Conservation (phyloP, 768 basidiomycete genomes). For the Cantharellus anzutake region DNA sequence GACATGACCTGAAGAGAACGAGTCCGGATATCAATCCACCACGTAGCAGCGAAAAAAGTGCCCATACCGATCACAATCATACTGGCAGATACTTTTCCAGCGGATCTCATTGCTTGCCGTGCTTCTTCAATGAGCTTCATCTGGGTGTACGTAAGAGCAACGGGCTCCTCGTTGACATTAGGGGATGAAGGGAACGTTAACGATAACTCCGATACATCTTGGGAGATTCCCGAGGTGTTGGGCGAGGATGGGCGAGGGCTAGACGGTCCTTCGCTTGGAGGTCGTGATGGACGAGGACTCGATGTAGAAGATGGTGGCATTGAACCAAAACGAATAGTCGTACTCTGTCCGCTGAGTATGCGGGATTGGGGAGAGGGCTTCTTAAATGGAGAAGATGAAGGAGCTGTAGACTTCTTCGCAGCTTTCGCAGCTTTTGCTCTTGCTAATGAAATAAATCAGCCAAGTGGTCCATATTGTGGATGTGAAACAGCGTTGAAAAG, state of each 20-base stretch:
- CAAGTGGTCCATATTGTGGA: too few species aligned
- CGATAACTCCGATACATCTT: neutral
- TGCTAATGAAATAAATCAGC: neutral
- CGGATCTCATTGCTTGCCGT: constrained; percentile 27
- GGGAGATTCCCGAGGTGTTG: neutral
- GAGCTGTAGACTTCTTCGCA: neutral
- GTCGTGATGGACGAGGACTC: neutral
- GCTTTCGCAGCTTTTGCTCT: neutral
- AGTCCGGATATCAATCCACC: constrained; percentile 1
- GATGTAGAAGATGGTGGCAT: neutral
- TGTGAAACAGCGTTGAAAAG: too few species aligned
- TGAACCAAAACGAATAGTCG: neutral
- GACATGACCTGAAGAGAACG: constrained; percentile 55
- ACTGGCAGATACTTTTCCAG: constrained; percentile 51
- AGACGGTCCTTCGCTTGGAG: neutral
- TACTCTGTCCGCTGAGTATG: neutral
- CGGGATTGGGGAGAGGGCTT: neutral
- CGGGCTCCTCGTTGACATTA: neutral
- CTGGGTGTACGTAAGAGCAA: constrained; percentile 34
- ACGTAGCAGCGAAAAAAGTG: neutral
- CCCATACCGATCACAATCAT: constrained; percentile 76
- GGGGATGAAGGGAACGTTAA: neutral
- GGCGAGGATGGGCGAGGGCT: neutral
- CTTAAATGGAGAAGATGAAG: too few species aligned
- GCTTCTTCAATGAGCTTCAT: constrained; percentile 80